These are phyloP conservation scores for Cytospora piceae DNA, from an alignment of 2,329 filamentous ascomycete genomes.

Conservation along the genomic window DNA sequence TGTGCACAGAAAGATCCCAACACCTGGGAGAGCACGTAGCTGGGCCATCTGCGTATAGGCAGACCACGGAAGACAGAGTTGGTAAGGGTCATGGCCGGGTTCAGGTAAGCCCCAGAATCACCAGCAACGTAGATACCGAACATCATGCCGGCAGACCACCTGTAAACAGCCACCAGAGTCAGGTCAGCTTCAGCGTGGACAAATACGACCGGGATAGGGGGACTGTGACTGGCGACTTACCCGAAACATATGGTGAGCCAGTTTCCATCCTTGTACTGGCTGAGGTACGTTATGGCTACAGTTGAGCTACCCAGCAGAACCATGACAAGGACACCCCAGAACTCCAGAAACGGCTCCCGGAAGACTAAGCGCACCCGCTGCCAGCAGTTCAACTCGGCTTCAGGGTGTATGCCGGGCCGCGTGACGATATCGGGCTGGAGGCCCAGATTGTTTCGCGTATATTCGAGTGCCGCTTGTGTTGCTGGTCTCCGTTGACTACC, in stretches of 20 bases:
- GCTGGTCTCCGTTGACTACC: neutral
- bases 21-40: slow-evolving; percentile 8
- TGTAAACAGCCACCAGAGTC: neutral
- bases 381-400: slow-evolving; percentile 8
- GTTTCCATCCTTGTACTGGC: slow-evolving; percentile 5
- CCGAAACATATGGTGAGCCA: slow-evolving; percentile 20
- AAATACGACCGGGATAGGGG: neutral
- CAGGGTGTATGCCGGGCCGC: slow-evolving; percentile 2
- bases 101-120: slow-evolving; percentile 17
- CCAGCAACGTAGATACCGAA: slow-evolving; percentile 19
- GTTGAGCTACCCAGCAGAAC: slow-evolving; percentile 10
- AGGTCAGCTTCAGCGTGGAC: neutral
- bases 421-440: slow-evolving; percentile 6
- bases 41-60: slow-evolving; percentile 16
- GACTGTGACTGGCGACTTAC: neutral
- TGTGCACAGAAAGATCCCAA: slow-evolving; percentile 15
- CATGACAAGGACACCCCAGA: slow-evolving; percentile 16
- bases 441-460: slow-evolving; percentile 4
- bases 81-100: slow-evolving; percentile 19
- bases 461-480: slow-evolving; percentile 4
- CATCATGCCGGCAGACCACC: slow-evolving; percentile 18
- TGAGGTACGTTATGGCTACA: slow-evolving; percentile 17
- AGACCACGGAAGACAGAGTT: slow-evolving; percentile 18
- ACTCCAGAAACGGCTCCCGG: slow-evolving; percentile 15
- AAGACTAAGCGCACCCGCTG: slow-evolving; percentile 9